phyloP scores from a whole-genome alignment of 345 rosid species.

The Salix arbutifolia region DNA sequence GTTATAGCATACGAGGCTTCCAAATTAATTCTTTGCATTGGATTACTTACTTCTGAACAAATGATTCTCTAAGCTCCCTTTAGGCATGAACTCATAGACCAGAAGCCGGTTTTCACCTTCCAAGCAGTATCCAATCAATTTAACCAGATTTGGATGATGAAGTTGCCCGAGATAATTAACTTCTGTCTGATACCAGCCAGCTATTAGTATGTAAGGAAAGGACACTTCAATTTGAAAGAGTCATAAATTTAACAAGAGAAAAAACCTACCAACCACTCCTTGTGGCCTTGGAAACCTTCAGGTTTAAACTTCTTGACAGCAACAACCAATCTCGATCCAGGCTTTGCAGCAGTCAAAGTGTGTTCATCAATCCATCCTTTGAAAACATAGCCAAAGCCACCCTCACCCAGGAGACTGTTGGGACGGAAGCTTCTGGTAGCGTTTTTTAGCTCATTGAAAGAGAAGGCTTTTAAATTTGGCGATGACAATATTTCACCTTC shows the following conservation, averaged over 20 bases:
- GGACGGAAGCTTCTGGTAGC: conserved; percentile 93
- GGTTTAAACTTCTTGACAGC: conserved; percentile 95
- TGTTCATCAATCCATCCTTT: conserved; percentile 95
- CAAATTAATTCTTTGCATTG: neutral
- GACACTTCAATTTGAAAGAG: neutral
- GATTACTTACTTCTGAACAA: conserved; percentile 53
- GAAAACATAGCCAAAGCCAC: conserved; percentile 90
- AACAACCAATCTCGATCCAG: conserved; percentile 89
- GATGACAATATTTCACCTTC: conserved; percentile 92
- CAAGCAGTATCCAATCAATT: conserved; percentile 77
- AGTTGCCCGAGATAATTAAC: conserved; percentile 95
- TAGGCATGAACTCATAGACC: conserved; percentile 92
- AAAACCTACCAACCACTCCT: conserved; percentile 89
- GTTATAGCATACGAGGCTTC: neutral
- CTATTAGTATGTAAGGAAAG: conserved; percentile 15
- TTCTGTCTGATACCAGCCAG: conserved; percentile 69
- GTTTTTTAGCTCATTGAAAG: conserved; percentile 68
- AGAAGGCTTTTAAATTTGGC: conserved; percentile 79
- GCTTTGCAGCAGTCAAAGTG: conserved; percentile 58
- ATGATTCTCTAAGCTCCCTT: conserved; percentile 90
- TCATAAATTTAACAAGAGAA: neutral
- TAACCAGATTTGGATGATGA: conserved; percentile 86
- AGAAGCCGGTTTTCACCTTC: conserved; percentile 82
- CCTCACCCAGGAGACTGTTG: conserved; percentile 90
- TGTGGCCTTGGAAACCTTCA: conserved; percentile 97